These are phyloP conservation scores for Neofusicoccum parvum DNA, from an alignment of 2,329 filamentous ascomycete genomes.

Conservation along the genomic window DNA sequence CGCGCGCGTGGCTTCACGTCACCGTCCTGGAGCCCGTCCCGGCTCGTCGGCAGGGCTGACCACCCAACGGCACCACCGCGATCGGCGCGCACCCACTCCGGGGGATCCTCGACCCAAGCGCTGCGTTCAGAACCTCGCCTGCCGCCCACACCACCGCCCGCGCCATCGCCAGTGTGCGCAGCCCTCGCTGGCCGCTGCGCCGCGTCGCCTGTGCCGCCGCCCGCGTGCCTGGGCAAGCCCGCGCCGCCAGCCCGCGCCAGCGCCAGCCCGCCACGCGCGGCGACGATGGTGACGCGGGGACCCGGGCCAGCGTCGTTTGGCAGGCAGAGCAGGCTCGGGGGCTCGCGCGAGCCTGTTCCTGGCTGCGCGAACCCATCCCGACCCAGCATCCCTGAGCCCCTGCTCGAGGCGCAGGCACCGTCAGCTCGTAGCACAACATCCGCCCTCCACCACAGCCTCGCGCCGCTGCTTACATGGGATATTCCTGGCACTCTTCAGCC, in stretches of 20 bases:
- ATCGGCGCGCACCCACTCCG: conserved; percentile 15
- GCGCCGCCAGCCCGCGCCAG: not conserved
- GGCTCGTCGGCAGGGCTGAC: not conserved
- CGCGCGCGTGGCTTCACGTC: conserved; percentile 12
- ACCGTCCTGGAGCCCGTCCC: not conserved
- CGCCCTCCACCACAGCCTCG: conserved; percentile 11
- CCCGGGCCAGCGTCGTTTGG: too few relatives aligned
- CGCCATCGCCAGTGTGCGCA: not conserved
- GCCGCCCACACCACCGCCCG: conserved; percentile 1
- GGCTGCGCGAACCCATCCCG: not conserved
- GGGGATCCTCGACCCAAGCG: conserved; percentile 15
- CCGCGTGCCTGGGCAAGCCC: not conserved
- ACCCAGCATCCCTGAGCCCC: conserved; percentile 3
- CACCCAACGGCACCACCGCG: conserved; percentile 3
- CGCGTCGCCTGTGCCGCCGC: too few relatives aligned
- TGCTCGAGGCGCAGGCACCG: conserved; percentile 11
- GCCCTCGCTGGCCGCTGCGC: too few relatives aligned
- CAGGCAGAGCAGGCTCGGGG: too few relatives aligned
- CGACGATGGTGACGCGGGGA: too few relatives aligned
- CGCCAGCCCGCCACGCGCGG: too few relatives aligned
- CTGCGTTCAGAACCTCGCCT: too few relatives aligned
- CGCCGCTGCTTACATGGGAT: conserved; percentile 14
- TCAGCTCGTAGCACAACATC: conserved; percentile 14
- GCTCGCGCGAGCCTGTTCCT: not conserved
- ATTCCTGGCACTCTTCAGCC: conserved; percentile 13